These are phyloP conservation scores for Boletus coccyginus DNA, from an alignment of 768 basidiomycete genomes.

Conservation along the genomic window DNA sequence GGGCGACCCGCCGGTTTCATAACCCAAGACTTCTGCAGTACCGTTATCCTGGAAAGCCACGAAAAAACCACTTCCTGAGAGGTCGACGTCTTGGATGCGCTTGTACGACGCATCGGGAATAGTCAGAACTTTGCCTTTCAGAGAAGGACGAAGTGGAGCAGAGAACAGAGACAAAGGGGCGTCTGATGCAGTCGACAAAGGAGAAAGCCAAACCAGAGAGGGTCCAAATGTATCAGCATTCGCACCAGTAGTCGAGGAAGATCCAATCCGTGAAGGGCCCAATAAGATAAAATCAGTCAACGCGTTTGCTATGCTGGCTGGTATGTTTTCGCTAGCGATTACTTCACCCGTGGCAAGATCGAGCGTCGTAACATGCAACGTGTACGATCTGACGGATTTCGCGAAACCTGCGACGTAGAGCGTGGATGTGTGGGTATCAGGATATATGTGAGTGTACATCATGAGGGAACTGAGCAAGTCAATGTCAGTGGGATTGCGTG, in stretches of 20 bases:
- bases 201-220: slow-evolving; percentile 36
- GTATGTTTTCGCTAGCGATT: slow-evolving; percentile 47
- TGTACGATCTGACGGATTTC: slow-evolving; percentile 47
- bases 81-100: slow-evolving; percentile 58
- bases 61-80: slow-evolving; percentile 54
- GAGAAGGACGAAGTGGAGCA: slow-evolving; percentile 47
- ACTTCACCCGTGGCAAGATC: slow-evolving; percentile 52
- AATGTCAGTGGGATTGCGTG: not conserved
- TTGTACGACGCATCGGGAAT: slow-evolving; percentile 47
- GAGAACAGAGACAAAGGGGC: slow-evolving; percentile 22
- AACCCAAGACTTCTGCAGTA: slow-evolving; percentile 51
- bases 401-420: slow-evolving; percentile 55
- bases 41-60: slow-evolving; percentile 59
- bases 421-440: slow-evolving; percentile 47
- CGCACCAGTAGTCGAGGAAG: not conserved
- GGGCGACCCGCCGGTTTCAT: slow-evolving; percentile 39
- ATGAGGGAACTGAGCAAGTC: slow-evolving; percentile 50
- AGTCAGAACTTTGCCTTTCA: slow-evolving; percentile 46
- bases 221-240: slow-evolving; percentile 9
- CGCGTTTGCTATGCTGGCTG: slow-evolving; percentile 44
- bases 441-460: slow-evolving; percentile 59
- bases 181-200: slow-evolving; percentile 10
- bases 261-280: slow-evolving; percentile 14
- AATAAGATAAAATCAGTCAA: slow-evolving; percentile 38
- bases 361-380: slow-evolving; percentile 65